These are phyloP conservation scores for Babesia sp. DNA, from an alignment of 169 alveolate genomes.

Conservation along the genomic window DNA sequence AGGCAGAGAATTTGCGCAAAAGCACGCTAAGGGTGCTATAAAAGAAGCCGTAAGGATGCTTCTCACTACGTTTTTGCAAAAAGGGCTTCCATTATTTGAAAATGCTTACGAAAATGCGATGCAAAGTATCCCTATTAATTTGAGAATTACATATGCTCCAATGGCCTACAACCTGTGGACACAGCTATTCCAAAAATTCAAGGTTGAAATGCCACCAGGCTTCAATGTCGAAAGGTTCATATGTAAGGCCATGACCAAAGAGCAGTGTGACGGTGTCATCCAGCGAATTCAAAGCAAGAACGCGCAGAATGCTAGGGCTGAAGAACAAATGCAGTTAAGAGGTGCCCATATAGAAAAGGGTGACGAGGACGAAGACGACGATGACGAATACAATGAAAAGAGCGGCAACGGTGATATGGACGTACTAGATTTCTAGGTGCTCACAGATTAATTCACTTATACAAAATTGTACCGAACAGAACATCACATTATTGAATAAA, in stretches of 20 bases:
- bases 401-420: not conserved
- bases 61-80: constrained; percentile 12
- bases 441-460: too few relatives aligned
- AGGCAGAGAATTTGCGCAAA: constrained; percentile 6
- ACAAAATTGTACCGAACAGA: too few relatives aligned
- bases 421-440: not conserved
- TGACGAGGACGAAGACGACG: constrained; percentile 1
- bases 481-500: too few relatives aligned
- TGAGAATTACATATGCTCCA: constrained; percentile 52
- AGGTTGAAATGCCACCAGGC: constrained; percentile 39
- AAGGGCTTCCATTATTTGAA: constrained; percentile 56
- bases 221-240: constrained; percentile 38
- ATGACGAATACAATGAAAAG: constrained; percentile 1
- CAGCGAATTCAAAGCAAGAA: not conserved
- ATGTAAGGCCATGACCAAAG: constrained; percentile 41
- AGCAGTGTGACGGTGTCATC: constrained; percentile 30
- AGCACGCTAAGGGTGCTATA: constrained; percentile 22
- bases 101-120: constrained; percentile 33
- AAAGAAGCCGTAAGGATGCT: constrained; percentile 6
- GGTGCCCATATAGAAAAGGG: not conserved
- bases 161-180: constrained; percentile 53
- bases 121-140: constrained; percentile 32
- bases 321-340: not conserved
- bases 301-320: not conserved
- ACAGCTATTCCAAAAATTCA: constrained; percentile 39